These are phyloP conservation scores for Miscanthus sacchariflorus DNA, from an alignment of 202 grass and related monocot genomes.

Conservation along the genomic window DNA sequence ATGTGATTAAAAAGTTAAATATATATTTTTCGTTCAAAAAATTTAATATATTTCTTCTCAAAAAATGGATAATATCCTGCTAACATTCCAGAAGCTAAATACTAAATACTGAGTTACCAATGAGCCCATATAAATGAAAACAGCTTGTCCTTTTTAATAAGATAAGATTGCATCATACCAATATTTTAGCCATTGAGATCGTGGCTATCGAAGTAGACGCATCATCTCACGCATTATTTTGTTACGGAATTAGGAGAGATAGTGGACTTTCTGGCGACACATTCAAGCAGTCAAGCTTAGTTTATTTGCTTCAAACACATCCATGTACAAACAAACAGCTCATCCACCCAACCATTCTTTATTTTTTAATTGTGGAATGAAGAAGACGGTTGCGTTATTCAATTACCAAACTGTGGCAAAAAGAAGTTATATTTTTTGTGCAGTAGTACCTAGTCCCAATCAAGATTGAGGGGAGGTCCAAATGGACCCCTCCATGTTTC, in stretches of 20 bases:
- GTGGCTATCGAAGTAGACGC: slow-evolving; percentile 45
- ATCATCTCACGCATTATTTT: slow-evolving; percentile 44
- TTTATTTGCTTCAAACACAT: slow-evolving; percentile 30
- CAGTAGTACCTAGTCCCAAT: neutral
- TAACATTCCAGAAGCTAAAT: neutral
- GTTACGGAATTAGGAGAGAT: slow-evolving; percentile 13
- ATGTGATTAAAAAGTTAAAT: neutral
- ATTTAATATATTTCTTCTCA: no score
- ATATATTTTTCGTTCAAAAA: no score
- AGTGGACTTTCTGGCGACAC: slow-evolving; percentile 36
- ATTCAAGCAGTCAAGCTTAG: slow-evolving; percentile 36
- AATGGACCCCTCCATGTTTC: neutral
- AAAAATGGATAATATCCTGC: neutral
- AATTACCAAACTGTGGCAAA: neutral
- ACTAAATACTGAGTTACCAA: neutral
- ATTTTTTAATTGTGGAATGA: neutral
- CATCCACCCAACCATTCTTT: slow-evolving; percentile 17
- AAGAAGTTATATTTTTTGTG: neutral
- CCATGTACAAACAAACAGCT: slow-evolving; percentile 15
- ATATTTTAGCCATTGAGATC: slow-evolving; percentile 45
- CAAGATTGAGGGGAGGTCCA: neutral
- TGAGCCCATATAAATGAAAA: neutral
- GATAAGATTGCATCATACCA: neutral
- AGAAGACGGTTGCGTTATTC: neutral
- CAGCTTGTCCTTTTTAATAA: slow-evolving; percentile 18